Evolutionary conservation across 164 flowering plant genomes (phyloP), one percentile per base, ranked within the genome.

Genomic region (Hamamelis virginiana): DNA sequence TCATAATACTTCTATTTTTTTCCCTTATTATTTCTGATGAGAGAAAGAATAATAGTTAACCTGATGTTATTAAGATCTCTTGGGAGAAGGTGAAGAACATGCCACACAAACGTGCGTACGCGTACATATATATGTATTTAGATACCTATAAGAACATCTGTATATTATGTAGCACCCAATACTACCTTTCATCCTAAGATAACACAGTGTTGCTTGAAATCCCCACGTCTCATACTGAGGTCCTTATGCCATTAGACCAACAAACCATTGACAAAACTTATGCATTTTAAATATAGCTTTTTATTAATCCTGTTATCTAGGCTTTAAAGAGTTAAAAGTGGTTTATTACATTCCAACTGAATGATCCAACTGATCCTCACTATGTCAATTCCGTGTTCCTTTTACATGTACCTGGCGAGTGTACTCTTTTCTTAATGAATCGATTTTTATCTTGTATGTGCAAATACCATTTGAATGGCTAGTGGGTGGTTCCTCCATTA

Each of bases 401-500:
- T 47, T 47, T 57, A 59, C 59, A 67, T 47, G 26, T 1, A 41
- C 65, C 27, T 59, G 27, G n/a, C 12, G 44, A 41, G 64, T n/a
- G 57, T 23, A 58, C 41, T 16, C 21, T 13, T 57, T 10, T 14
- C 60, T 43, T 14, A 22, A 12, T 19, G n/a, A n/a, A n/a, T n/a
- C n/a, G n/a, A n/a, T n/a, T n/a, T n/a, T n/a, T n/a, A n/a, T n/a
- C n/a, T n/a, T n/a, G n/a, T n/a, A n/a, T 44, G 98, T 89, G 62
- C 88, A 93, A 76, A 81, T 93, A 87, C 99, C 98, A 74, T 87
- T 96, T 72, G 96, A 92, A 77, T 93, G 99, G 99, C 79, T 96
- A 72, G 96, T 93, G 56, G 77, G 77, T 96, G 64, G 95, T 93
- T 74, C 99, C 99, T 69, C 91, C 94, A 52, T 71, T 91, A 60